These are phyloP conservation scores for Acanthamoeba healyi DNA, from an alignment of 208 protist genomes.

Conservation along the genomic window DNA sequence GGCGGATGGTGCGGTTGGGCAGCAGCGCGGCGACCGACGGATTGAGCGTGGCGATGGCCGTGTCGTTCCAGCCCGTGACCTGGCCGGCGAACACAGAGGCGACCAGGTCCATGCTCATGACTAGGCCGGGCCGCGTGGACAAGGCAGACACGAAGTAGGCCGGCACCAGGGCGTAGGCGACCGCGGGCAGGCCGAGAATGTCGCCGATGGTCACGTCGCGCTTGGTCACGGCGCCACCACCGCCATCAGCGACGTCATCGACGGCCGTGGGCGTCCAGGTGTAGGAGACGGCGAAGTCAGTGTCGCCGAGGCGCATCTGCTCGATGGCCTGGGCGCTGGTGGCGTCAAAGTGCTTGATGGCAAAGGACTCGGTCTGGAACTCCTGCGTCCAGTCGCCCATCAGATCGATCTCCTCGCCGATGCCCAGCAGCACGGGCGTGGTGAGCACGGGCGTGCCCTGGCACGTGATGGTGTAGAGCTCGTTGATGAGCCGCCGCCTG, in stretches of 20 bases:
- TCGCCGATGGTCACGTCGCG: neutral
- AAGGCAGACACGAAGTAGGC: neutral
- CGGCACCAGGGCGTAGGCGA: constrained; percentile 21
- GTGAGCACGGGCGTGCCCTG: constrained; percentile 13
- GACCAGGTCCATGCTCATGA: neutral
- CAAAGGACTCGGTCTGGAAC: neutral
- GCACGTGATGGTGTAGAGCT: constrained; percentile 50
- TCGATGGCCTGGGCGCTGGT: neutral
- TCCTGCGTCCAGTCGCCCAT: constrained; percentile 31
- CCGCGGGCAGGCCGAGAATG: neutral
- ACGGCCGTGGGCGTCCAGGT: neutral
- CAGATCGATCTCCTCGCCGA: constrained; percentile 20
- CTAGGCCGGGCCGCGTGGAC: neutral
- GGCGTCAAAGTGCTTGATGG: constrained; percentile 35
- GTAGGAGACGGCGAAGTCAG: constrained; percentile 26
- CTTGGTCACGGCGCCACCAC: no score
- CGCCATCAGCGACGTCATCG: neutral
- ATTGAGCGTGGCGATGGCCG: neutral
- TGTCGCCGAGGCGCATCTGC: neutral
- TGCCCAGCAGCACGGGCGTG: constrained; percentile 42
- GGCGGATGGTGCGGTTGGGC: neutral
- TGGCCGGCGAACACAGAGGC: neutral
- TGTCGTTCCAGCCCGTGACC: constrained; percentile 8
- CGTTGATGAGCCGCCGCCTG: constrained; percentile 34
- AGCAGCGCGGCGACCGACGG: neutral